phyloP scores from a whole-genome alignment of 2,329 filamentous ascomycete genomes.

The Madurella fahalii region DNA sequence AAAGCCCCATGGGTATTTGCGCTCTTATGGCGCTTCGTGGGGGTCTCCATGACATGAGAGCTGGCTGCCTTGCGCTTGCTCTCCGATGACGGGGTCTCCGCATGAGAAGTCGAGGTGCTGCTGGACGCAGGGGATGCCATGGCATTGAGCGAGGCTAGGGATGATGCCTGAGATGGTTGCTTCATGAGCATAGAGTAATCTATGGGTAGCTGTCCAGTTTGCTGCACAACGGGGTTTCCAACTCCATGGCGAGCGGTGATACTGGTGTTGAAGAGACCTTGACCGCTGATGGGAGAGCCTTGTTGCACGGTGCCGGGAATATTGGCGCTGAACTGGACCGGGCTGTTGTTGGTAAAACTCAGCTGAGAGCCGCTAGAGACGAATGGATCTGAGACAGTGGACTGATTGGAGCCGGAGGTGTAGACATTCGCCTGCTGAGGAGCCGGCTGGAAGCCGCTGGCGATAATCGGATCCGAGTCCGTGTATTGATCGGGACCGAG shows the following conservation, averaged over 20 bases:
- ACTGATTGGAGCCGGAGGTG: too few species aligned
- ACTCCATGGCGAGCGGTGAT: not conserved
- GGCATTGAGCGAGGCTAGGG: not conserved
- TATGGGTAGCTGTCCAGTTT: not conserved
- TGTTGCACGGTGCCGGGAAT: not conserved
- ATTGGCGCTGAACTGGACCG: too few species aligned
- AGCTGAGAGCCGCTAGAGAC: not conserved
- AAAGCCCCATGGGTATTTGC: not conserved
- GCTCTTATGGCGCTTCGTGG: slow-evolving; percentile 15
- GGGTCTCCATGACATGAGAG: not conserved
- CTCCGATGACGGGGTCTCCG: not conserved
- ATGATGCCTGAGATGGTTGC: not conserved
- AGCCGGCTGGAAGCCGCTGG: too few species aligned
- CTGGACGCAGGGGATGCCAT: not conserved
- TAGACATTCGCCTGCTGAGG: too few species aligned
- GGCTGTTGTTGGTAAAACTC: too few species aligned
- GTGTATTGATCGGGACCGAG: slow-evolving; percentile 8
- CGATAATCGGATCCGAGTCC: slow-evolving; percentile 6
- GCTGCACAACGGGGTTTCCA: not conserved
- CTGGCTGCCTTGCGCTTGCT: slow-evolving; percentile 14
- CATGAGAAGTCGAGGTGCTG: not conserved
- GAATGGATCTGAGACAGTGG: not conserved
- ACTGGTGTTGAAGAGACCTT: not conserved
- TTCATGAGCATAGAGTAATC: slow-evolving; percentile 7
- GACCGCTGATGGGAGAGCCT: not conserved